Conservation (phyloP, 2,329 filamentous ascomycete species). For the Cadophora luteo-olivacea region DNA sequence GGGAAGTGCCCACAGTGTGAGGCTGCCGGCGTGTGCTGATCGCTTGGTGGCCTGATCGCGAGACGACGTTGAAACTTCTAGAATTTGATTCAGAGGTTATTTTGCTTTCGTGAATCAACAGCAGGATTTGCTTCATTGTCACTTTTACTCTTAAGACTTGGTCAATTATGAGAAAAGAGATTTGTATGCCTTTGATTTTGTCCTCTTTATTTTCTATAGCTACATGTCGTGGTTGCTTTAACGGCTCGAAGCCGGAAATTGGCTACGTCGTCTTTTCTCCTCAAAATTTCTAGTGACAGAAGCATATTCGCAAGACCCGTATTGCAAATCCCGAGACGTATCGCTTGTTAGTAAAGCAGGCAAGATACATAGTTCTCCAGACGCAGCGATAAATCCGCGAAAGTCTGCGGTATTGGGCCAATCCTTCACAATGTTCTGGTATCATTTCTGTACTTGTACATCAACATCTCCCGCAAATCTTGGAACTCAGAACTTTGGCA, state of each 20-base stretch:
- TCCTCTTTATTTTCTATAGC: neutral
- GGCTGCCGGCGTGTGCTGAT: neutral
- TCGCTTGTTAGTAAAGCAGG: neutral
- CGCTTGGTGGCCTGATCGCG: slow-evolving; percentile 10
- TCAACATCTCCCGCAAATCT: neutral
- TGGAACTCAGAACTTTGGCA: neutral
- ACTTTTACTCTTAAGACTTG: neutral
- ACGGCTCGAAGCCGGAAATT: too few relatives aligned
- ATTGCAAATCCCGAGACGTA: neutral
- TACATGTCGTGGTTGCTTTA: neutral
- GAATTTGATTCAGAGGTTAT: neutral
- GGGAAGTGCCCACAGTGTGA: neutral
- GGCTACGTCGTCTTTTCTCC: too few relatives aligned
- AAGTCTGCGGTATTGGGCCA: too few relatives aligned
- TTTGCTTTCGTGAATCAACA: neutral
- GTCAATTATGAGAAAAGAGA: neutral
- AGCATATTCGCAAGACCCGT: too few relatives aligned
- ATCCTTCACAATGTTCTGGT: neutral
- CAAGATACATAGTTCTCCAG: neutral
- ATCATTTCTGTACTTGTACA: neutral
- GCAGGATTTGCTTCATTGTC: neutral
- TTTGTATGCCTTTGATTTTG: neutral
- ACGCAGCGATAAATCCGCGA: too few relatives aligned
- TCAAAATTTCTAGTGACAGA: too few relatives aligned
- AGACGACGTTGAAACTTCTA: slow-evolving; percentile 10